Evolutionary conservation across 495 filamentous ascomycete species (phyloP).

Genomic region (Trichoderma virens): DNA sequence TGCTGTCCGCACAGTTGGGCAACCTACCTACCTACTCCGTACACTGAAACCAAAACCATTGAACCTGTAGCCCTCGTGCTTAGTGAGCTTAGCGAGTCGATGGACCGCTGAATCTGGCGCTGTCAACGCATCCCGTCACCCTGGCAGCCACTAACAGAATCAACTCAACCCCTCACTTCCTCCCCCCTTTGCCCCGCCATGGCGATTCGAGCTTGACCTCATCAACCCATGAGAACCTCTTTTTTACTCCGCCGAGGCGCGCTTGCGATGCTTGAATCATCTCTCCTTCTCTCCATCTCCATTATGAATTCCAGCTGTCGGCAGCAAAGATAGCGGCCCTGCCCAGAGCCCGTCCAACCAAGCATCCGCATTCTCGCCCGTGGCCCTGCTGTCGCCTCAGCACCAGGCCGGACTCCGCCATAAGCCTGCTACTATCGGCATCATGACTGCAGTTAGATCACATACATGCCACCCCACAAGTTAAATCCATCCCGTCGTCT

Average conservation of each 20-base stretch:
- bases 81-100: no score
- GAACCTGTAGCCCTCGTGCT: no score
- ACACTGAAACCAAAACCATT: no score
- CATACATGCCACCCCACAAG: background rate
- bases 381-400: background rate
- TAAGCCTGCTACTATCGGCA: background rate
- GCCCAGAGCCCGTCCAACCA: background rate
- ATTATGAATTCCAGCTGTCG: background rate
- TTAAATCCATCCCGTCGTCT: background rate
- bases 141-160: background rate
- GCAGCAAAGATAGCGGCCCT: background rate
- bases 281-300: background rate
- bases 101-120: background rate
- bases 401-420: background rate
- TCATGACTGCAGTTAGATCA: background rate
- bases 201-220: background rate
- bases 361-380: background rate
- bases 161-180: background rate
- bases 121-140: background rate
- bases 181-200: background rate
- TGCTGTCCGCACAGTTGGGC: no score
- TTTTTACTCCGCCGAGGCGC: background rate
- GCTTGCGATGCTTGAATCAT: background rate
- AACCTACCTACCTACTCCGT: no score
- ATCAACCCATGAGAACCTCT: background rate